Conservation (phyloP, 2,329 filamentous ascomycete species). For the Penicillium crustosum region DNA sequence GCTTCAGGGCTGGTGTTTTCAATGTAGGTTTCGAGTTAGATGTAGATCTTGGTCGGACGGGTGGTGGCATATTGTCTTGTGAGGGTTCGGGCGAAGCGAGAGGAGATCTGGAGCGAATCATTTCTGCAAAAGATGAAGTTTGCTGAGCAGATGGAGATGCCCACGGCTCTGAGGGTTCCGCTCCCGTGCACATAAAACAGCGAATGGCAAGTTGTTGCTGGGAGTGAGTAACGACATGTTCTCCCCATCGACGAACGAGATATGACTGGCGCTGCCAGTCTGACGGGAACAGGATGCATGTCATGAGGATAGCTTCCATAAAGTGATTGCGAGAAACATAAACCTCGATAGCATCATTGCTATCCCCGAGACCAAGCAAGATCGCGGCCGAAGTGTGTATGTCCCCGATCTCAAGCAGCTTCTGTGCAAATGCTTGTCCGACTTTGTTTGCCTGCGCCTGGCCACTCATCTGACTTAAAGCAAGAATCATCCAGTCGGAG, state of each 20-base stretch:
- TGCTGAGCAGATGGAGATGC: constrained; percentile 75
- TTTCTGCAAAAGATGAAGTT: constrained; percentile 47
- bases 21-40: constrained; percentile 60
- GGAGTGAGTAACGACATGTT: constrained; percentile 80
- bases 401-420: constrained; percentile 84
- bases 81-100: constrained; percentile 61
- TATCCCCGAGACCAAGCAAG: constrained; percentile 85
- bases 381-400: constrained; percentile 90
- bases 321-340: constrained; percentile 89
- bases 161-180: constrained; percentile 84
- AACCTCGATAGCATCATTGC: constrained; percentile 92
- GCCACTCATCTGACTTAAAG: constrained; percentile 81
- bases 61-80: constrained; percentile 34
- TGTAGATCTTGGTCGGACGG: constrained; percentile 45
- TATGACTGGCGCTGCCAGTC: constrained; percentile 91
- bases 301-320: constrained; percentile 89
- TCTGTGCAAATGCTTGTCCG: constrained; percentile 84
- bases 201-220: constrained; percentile 88
- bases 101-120: constrained; percentile 27
- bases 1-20: constrained; percentile 80
- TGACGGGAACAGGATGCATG: constrained; percentile 74
- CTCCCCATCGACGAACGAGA: constrained; percentile 91
- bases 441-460: constrained; percentile 82
- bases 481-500: constrained; percentile 95
- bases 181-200: constrained; percentile 87